Evolutionary conservation across 2,329 filamentous ascomycete genomes (phyloP).

Genomic region (Coniochaeta hoffmannii): DNA sequence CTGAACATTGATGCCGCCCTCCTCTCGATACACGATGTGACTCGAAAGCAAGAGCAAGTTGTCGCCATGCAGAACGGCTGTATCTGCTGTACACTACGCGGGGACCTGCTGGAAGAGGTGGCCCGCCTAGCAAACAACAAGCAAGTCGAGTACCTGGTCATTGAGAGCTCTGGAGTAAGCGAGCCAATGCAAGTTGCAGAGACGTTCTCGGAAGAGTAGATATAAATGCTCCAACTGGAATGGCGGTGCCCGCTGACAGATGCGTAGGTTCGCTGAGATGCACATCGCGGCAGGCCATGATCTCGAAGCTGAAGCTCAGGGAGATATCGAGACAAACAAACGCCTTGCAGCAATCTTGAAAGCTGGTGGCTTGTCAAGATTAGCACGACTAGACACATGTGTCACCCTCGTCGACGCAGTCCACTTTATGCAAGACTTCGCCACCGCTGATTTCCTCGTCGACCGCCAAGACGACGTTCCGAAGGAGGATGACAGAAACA

Average conservation of each 20-base stretch:
- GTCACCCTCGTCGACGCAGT: constrained; percentile 69
- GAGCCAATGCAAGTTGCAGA: constrained; percentile 69
- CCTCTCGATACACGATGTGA: constrained; percentile 48
- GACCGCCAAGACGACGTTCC: constrained; percentile 55
- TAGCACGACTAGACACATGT: constrained; percentile 62
- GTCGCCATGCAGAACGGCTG: constrained; percentile 66
- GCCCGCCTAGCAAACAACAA: constrained; percentile 55
- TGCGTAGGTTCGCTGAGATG: constrained; percentile 20
- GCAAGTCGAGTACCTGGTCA: constrained; percentile 63
- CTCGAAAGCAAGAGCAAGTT: constrained; percentile 55
- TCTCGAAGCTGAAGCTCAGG: constrained; percentile 18
- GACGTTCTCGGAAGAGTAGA: constrained; percentile 39
- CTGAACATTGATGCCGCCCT: constrained; percentile 60
- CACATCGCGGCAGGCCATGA: constrained; percentile 18
- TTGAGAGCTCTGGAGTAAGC: constrained; percentile 66
- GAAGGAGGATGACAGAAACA: constrained; percentile 63
- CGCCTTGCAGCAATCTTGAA: constrained; percentile 18
- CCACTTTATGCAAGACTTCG: constrained; percentile 64
- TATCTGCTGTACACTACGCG: constrained; percentile 68
- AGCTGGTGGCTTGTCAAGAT: constrained; percentile 56
- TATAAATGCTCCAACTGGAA: not conserved
- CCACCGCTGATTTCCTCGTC: constrained; percentile 60
- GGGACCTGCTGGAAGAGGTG: constrained; percentile 63
- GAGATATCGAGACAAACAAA: constrained; percentile 13
- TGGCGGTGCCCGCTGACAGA: not conserved